Conservation (phyloP, 2,329 filamentous ascomycete species). For the Hypoxylon sp. region DNA sequence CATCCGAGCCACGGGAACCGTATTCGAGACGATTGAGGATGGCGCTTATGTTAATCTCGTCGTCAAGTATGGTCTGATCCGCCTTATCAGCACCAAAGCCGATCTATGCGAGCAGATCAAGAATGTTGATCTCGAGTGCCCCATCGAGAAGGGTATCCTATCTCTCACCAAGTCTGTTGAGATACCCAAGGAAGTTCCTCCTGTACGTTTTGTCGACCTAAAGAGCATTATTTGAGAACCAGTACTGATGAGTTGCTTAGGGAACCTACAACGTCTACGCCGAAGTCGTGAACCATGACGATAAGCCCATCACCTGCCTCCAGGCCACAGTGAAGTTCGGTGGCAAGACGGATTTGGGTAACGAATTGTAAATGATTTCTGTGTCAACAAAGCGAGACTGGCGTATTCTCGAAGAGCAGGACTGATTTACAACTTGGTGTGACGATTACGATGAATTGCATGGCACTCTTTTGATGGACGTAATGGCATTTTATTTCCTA, state of each 20-base stretch:
- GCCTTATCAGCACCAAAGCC: conserved; percentile 82
- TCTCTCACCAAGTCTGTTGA: conserved; percentile 84
- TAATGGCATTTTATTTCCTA: conserved; percentile 27
- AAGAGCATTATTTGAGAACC: neutral
- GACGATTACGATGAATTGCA: conserved; percentile 40
- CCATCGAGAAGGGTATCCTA: conserved; percentile 83
- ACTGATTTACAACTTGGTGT: conserved; percentile 22
- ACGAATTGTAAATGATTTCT: conserved; percentile 34
- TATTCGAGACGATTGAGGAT: conserved; percentile 78
- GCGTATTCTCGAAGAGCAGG: conserved; percentile 22
- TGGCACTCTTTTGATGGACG: conserved; percentile 38
- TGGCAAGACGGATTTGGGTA: conserved; percentile 51
- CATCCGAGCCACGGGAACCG: conserved; percentile 83
- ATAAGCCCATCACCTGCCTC: conserved; percentile 86
- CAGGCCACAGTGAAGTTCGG: conserved; percentile 79
- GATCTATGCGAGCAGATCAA: conserved; percentile 91
- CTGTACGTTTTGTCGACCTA: conserved; percentile 70
- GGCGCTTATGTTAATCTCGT: conserved; percentile 86
- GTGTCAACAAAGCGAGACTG: conserved; percentile 1
- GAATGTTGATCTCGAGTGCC: conserved; percentile 91
- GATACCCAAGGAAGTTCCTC: conserved; percentile 88
- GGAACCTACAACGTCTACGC: conserved; percentile 92
- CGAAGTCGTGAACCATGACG: conserved; percentile 83
- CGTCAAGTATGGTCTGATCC: conserved; percentile 96
- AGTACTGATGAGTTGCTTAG: conserved; percentile 59